phyloP scores from a whole-genome alignment of 23 red algal genomes.

The Gracilariopsis chorda region DNA sequence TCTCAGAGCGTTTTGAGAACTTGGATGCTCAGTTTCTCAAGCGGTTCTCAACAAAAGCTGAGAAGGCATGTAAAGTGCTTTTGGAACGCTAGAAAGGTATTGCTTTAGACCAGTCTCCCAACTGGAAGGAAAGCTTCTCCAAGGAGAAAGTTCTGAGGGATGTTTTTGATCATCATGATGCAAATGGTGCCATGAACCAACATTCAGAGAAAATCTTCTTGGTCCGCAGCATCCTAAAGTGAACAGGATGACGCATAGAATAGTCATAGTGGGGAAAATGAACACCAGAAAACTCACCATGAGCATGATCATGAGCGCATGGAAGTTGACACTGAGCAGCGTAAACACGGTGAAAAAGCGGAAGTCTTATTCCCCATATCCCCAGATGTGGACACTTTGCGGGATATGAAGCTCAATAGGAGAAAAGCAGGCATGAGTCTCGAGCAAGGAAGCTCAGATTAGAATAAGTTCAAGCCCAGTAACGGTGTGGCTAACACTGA shows the following conservation, averaged over 20 bases:
- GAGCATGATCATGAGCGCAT: too few relatives aligned
- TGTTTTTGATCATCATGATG: neutral
- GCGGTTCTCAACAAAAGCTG: neutral
- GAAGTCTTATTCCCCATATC: slow-evolving; percentile 15
- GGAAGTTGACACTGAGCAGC: neutral
- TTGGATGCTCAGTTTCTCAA: neutral
- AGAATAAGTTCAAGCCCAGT: neutral
- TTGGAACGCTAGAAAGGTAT: slow-evolving; percentile 2
- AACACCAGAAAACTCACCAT: neutral
- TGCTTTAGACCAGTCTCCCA: neutral
- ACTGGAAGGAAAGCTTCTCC: neutral
- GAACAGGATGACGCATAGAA: neutral
- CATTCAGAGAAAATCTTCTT: neutral
- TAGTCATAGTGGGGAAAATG: neutral
- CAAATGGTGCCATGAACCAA: neutral
- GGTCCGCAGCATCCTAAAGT: neutral
- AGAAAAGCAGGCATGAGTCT: neutral
- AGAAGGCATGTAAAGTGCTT: neutral
- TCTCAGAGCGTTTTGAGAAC: neutral
- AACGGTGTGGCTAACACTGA: neutral
- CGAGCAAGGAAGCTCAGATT: neutral
- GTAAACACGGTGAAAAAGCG: neutral
- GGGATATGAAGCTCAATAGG: neutral
- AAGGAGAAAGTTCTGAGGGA: neutral
- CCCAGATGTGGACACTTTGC: neutral